A percentile compares a stretch with the other conserved stretches of the same genome.
Evolutionary conservation across 768 basidiomycete genomes (phyloP).

Genomic region (Termitomyces sp.): DNA sequence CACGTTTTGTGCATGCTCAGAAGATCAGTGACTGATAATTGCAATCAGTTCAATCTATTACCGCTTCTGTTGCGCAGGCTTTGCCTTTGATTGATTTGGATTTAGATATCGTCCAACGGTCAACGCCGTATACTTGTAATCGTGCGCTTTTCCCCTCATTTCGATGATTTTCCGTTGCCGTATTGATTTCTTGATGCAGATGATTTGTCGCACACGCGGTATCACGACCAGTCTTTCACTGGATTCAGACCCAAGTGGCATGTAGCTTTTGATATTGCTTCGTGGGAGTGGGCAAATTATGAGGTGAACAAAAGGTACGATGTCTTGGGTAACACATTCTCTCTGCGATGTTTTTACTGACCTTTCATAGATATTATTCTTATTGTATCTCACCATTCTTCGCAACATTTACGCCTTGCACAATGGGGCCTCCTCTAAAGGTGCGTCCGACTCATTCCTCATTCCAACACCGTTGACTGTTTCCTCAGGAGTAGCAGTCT

Average conservation of each 20-base stretch:
- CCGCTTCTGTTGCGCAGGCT: too few relatives aligned
- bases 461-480: neutral
- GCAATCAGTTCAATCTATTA: conserved; percentile 44
- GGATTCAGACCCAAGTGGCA: conserved; percentile 32
- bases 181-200: conserved; percentile 22
- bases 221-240: conserved; percentile 38
- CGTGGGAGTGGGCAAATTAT: conserved; percentile 53
- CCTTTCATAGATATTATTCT: conserved; percentile 30
- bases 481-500: too few relatives aligned
- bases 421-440: conserved; percentile 10
- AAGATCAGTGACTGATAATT: neutral
- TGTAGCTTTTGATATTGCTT: conserved; percentile 35
- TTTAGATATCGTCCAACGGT: conserved; percentile 45
- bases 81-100: too few relatives aligned
- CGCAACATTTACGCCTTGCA: conserved; percentile 32
- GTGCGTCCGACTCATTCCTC: neutral
- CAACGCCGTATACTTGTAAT: conserved; percentile 59
- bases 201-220: conserved; percentile 44
- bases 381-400: conserved; percentile 46
- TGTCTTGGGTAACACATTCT: neutral
- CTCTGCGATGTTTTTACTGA: conserved; percentile 5
- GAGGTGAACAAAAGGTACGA: conserved; percentile 55
- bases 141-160: conserved; percentile 28
- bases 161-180: neutral
- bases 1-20: neutral